Evolutionary conservation across 305 asterid species (phyloP).

Genomic region (Rubia tinctorum): DNA sequence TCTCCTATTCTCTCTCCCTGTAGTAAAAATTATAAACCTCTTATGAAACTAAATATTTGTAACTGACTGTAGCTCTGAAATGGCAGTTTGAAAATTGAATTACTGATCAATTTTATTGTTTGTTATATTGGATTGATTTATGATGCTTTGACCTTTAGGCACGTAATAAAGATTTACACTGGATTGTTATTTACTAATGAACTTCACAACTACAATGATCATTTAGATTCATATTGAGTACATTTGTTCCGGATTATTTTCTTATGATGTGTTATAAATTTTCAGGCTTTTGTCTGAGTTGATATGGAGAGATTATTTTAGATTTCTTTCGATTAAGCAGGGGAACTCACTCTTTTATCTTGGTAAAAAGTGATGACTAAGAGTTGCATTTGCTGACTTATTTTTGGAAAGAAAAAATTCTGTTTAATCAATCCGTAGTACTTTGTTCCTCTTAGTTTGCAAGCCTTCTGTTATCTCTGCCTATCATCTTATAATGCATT

Average conservation of each 20-base stretch:
- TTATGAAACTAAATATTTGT: background rate
- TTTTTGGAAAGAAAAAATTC: background rate
- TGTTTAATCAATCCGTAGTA: background rate
- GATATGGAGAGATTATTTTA: slow-evolving; percentile 96
- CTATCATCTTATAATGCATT: background rate
- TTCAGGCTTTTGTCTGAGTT: slow-evolving; percentile 91
- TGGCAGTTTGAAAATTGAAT: background rate
- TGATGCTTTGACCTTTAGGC: background rate
- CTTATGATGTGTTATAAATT: slow-evolving; percentile 3
- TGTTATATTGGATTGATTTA: background rate
- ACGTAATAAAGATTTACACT: background rate
- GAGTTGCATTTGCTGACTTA: background rate
- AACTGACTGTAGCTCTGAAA: background rate
- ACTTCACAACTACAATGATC: background rate
- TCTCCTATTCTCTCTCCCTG: slow-evolving; percentile 16
- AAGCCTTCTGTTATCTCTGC: background rate
- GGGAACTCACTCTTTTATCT: slow-evolving; percentile 76
- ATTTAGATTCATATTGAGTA: background rate
- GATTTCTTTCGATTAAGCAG: slow-evolving; percentile 76
- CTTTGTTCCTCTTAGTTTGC: background rate
- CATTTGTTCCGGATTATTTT: background rate
- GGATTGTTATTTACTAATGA: background rate
- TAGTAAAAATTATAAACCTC: background rate
- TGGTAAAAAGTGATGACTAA: slow-evolving; percentile 34
- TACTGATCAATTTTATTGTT: background rate